Conservation (phyloP, 2,329 filamentous ascomycete genomes). For the Elsinoe batatas region DNA sequence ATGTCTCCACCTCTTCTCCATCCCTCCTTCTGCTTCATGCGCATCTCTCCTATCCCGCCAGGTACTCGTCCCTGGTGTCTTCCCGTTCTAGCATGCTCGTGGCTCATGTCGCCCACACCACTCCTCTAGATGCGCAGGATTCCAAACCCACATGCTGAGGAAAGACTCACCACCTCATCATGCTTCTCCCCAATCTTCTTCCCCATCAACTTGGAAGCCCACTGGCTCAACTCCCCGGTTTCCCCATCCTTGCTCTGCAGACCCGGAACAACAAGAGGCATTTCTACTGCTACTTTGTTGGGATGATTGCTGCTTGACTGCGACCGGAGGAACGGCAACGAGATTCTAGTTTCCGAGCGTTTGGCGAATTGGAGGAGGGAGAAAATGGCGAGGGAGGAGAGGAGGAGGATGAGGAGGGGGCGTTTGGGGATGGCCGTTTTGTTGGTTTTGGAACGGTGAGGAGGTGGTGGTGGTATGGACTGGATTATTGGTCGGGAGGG, state of each 20-base stretch:
- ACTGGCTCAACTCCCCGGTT: conserved; percentile 30
- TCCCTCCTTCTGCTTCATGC: not conserved
- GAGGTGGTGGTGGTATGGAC: not conserved
- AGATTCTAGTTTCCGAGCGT: not conserved
- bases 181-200: conserved; percentile 42
- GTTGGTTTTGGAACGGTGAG: not conserved
- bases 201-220: conserved; percentile 40
- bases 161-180: conserved; percentile 33
- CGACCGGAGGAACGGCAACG: not conserved
- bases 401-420: not conserved
- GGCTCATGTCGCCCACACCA: not conserved
- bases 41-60: no score
- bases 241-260: conserved; percentile 33
- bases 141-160: no score
- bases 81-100: no score
- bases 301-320: not conserved
- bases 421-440: not conserved
- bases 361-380: conserved; percentile 2
- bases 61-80: no score
- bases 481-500: not conserved
- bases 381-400: not conserved
- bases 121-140: no score
- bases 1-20: not conserved
- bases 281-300: conserved; percentile 26
- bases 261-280: conserved; percentile 44